Evolutionary conservation across 768 basidiomycete genomes (phyloP).

Genomic region (Boletus vinaceobasis): DNA sequence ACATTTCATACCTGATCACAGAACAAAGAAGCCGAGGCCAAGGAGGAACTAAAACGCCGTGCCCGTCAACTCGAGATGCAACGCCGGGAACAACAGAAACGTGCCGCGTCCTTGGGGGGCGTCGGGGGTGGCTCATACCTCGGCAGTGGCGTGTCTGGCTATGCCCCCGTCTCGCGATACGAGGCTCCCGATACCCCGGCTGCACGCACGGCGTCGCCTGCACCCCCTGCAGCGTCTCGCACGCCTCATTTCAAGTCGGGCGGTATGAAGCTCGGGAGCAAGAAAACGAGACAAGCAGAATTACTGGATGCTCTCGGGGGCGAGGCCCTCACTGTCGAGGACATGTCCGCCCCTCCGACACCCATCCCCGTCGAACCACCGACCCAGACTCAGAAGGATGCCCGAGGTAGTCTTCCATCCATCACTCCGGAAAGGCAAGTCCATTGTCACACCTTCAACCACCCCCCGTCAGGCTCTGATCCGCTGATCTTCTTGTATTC

Average conservation of each 20-base stretch:
- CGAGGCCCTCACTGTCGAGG: slow-evolving; percentile 57
- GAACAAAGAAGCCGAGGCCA: slow-evolving; percentile 99
- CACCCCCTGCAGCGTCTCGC: slow-evolving; percentile 48
- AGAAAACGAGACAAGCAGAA: slow-evolving; percentile 88
- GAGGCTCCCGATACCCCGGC: slow-evolving; percentile 58
- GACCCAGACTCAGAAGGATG: slow-evolving; percentile 40
- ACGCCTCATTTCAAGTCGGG: slow-evolving; percentile 85
- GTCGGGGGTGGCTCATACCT: slow-evolving; percentile 56
- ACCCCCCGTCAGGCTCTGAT: not conserved
- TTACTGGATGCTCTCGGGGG: slow-evolving; percentile 84
- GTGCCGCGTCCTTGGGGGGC: slow-evolving; percentile 50
- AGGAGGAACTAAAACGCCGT: slow-evolving; percentile 96
- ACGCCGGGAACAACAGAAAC: slow-evolving; percentile 87
- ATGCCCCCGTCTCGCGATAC: slow-evolving; percentile 68
- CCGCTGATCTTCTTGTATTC: not conserved
- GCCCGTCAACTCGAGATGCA: slow-evolving; percentile 99
- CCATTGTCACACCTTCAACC: no score
- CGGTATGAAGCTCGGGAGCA: slow-evolving; percentile 95
- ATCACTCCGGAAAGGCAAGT: slow-evolving; percentile 74
- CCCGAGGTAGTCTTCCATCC: slow-evolving; percentile 64
- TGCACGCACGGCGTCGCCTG: slow-evolving; percentile 40
- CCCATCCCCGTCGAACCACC: slow-evolving; percentile 48
- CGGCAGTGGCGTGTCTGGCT: slow-evolving; percentile 66
- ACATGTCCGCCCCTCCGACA: slow-evolving; percentile 47
- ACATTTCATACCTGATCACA: slow-evolving; percentile 24